Percentiles rank a stretch among this genome's conserved stretches.
Conservation (phyloP, 2,329 filamentous ascomycete species). For the Aspergillus cejpii region DNA sequence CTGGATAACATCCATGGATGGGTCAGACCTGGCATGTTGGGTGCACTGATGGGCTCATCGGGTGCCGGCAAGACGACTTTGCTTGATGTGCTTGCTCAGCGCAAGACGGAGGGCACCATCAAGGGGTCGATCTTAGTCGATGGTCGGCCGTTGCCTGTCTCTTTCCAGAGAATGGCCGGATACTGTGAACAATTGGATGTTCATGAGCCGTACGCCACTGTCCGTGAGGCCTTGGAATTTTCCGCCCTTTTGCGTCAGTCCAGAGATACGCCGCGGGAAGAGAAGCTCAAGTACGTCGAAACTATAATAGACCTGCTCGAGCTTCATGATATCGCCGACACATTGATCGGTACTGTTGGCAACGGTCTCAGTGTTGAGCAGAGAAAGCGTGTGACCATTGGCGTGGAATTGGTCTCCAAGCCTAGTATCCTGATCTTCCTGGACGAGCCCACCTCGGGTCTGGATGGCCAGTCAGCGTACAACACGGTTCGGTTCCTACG, state of each 20-base stretch:
- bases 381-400: slow-evolving; percentile 61
- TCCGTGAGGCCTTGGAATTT: slow-evolving; percentile 59
- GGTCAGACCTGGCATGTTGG: slow-evolving; percentile 66
- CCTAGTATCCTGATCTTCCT: slow-evolving; percentile 60
- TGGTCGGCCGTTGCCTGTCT: slow-evolving; percentile 50
- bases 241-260: slow-evolving; percentile 58
- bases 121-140: slow-evolving; percentile 60
- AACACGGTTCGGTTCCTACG: slow-evolving; percentile 59
- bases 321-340: slow-evolving; percentile 55
- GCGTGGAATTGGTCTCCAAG: slow-evolving; percentile 61
- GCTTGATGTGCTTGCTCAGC: slow-evolving; percentile 64
- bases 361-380: slow-evolving; percentile 54
- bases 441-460: slow-evolving; percentile 61
- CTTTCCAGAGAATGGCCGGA: slow-evolving; percentile 59
- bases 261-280: slow-evolving; percentile 42
- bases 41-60: slow-evolving; percentile 68
- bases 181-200: slow-evolving; percentile 63
- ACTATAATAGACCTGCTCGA: slow-evolving; percentile 57
- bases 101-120: slow-evolving; percentile 57
- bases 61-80: slow-evolving; percentile 71
- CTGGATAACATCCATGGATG: slow-evolving; percentile 66
- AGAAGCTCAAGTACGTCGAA: slow-evolving; percentile 58
- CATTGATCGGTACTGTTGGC: slow-evolving; percentile 44
- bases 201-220: slow-evolving; percentile 57
- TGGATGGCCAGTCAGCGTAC: slow-evolving; percentile 59